Evolutionary conservation across 2,329 filamentous ascomycete species (phyloP).

Genomic region (Fusarium hostae): DNA sequence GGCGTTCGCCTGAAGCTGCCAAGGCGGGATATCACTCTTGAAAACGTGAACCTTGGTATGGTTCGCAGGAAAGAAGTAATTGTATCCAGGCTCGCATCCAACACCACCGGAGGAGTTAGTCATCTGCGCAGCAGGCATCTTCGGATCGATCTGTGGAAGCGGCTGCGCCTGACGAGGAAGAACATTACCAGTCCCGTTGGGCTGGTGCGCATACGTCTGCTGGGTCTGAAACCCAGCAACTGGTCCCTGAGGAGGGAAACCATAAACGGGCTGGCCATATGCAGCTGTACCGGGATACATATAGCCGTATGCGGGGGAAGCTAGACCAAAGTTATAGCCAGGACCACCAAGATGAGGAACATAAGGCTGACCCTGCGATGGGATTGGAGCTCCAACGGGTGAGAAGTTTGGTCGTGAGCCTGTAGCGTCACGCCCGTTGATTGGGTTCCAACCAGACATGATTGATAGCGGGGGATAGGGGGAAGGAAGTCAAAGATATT

Average conservation of each 20-base stretch:
- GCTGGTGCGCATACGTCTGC: conserved; percentile 49
- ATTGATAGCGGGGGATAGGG: neutral
- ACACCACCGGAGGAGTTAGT: conserved; percentile 67
- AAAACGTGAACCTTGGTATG: conserved; percentile 71
- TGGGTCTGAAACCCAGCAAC: conserved; percentile 43
- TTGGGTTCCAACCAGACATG: conserved; percentile 56
- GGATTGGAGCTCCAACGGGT: conserved; percentile 49
- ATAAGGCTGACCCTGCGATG: conserved; percentile 52
- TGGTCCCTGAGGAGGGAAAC: conserved; percentile 11
- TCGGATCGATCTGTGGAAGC: conserved; percentile 55
- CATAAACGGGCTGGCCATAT: conserved; percentile 25
- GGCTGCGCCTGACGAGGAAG: conserved; percentile 55
- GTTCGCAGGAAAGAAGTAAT: conserved; percentile 68
- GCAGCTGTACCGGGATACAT: conserved; percentile 41
- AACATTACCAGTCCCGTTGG: conserved; percentile 51
- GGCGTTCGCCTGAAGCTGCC: conserved; percentile 59
- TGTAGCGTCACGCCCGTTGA: conserved; percentile 52
- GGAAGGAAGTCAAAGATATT: conserved; percentile 40
- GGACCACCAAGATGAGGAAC: conserved; percentile 53
- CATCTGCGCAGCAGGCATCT: conserved; percentile 64
- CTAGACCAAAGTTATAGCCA: conserved; percentile 47
- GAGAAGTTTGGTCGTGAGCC: conserved; percentile 48
- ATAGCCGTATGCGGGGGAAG: conserved; percentile 37
- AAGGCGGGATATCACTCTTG: conserved; percentile 61
- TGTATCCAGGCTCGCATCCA: conserved; percentile 70